These are phyloP conservation scores for Jasminum sambac DNA, from an alignment of 257 asterid species.

Conservation along the genomic window DNA sequence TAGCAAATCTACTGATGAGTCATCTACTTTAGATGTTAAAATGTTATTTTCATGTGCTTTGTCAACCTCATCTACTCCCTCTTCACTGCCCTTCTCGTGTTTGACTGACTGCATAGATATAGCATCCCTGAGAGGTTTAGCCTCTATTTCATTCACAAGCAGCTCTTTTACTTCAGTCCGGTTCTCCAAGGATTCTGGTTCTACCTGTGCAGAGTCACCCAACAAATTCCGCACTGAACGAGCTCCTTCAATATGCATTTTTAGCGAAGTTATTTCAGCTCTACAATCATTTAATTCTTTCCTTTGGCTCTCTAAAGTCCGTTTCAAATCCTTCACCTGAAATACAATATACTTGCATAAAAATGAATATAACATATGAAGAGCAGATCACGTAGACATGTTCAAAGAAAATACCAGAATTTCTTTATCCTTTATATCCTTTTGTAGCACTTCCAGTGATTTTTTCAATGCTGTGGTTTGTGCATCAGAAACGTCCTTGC, in stretches of 20 bases:
- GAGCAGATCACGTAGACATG: background rate
- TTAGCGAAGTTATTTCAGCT: slow-evolving; percentile 94
- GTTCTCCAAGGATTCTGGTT: slow-evolving; percentile 40
- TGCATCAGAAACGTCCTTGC: slow-evolving; percentile 68
- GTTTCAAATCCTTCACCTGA: slow-evolving; percentile 84
- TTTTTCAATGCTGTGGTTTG: slow-evolving; percentile 64
- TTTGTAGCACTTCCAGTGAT: slow-evolving; percentile 83
- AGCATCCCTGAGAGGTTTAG: slow-evolving; percentile 29
- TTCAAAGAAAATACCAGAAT: slow-evolving; percentile 44
- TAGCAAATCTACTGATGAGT: slow-evolving; percentile 38
- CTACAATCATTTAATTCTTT: slow-evolving; percentile 86
- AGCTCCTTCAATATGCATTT: slow-evolving; percentile 79
- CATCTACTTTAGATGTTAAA: slow-evolving; percentile 35
- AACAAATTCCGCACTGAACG: slow-evolving; percentile 48
- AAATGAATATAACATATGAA: slow-evolving; percentile 16
- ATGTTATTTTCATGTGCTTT: slow-evolving; percentile 41
- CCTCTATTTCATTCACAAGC: slow-evolving; percentile 49
- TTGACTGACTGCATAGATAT: slow-evolving; percentile 39
- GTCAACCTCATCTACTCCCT: slow-evolving; percentile 36
- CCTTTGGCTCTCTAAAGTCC: slow-evolving; percentile 63
- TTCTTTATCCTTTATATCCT: slow-evolving; percentile 85
- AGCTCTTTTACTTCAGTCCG: slow-evolving; percentile 42
- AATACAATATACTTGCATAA: slow-evolving; percentile 21
- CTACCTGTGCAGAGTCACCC: slow-evolving; percentile 37
- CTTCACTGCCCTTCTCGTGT: slow-evolving; percentile 39